Evolutionary conservation across 345 rosid species (phyloP).

Genomic region (Brassica nigra): DNA sequence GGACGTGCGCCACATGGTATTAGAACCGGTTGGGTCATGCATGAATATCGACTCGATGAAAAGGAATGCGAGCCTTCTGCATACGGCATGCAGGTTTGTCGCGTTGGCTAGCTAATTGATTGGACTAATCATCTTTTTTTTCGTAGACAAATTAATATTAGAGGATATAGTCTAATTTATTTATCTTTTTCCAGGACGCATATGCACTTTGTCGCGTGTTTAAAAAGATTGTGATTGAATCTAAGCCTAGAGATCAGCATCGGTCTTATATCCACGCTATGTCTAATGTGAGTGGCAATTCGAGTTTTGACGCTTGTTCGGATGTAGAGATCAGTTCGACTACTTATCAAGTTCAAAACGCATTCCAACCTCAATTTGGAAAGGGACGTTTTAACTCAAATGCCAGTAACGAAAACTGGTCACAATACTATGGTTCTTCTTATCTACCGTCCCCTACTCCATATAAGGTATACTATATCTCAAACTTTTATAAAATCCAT

Average conservation of each 20-base stretch:
- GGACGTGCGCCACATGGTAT: constrained; percentile 45
- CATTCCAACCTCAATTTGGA: constrained; percentile 33
- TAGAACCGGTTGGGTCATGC: constrained; percentile 48
- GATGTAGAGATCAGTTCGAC: constrained; percentile 40
- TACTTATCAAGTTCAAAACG: constrained; percentile 36
- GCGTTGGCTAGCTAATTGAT: neutral
- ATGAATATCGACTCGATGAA: constrained; percentile 45
- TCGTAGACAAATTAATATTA: neutral
- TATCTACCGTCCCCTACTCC: constrained; percentile 33
- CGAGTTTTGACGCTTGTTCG: constrained; percentile 40
- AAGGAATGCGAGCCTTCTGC: constrained; percentile 39
- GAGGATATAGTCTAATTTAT: neutral
- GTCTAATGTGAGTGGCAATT: constrained; percentile 35
- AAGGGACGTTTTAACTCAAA: constrained; percentile 34
- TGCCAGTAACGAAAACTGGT: constrained; percentile 34
- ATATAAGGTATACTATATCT: constrained; percentile 24
- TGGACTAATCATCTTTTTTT: neutral
- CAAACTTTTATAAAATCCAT: neutral
- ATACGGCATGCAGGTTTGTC: constrained; percentile 40
- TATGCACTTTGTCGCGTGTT: constrained; percentile 48
- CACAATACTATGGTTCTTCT: constrained; percentile 32
- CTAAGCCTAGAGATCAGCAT: constrained; percentile 42
- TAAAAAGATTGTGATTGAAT: constrained; percentile 38
- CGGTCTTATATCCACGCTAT: constrained; percentile 34
- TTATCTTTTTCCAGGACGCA: constrained; percentile 28